Evolutionary conservation across 2,329 filamentous ascomycete species (phyloP), one percentile per base, ranked within the genome.

Genomic region (Hyphodiscus sp.): DNA sequence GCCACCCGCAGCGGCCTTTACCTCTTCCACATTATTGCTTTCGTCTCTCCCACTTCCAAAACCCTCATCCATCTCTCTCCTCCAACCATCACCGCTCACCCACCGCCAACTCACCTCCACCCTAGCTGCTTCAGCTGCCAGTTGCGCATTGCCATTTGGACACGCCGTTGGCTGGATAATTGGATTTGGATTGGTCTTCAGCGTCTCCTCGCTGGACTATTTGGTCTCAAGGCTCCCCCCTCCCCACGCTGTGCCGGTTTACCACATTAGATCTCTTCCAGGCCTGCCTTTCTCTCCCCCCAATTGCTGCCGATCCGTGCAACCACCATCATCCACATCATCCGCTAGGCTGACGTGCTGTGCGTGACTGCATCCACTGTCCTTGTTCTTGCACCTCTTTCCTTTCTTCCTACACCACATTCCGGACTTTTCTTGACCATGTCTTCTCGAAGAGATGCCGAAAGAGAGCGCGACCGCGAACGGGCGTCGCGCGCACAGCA

Each of bases 261-360:
- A 49, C 52, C 49, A 18, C 49, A n/a, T 42, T 57, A 47, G 58
- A 60, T 61, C 54, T 51, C 54, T 59, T 45, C 45, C 45, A 45
- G 47, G 50, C 51, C 46, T 53, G 50, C 51, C 46, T 53, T 45
- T 50, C 57, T 54, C 52, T 54, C 50, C 52, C 47, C 53, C 45
- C 30, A 50, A 49, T 47, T n/a, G 47, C 52, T 38, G 50, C 57
- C 50, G 50, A 51, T 43, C 54, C 57, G 63, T 66, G 48, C 57
- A 53, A 63, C 63, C 60, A n/a, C n/a, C n/a, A n/a, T n/a, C n/a
- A n/a, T n/a, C n/a, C n/a, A 61, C 61, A 60, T 58, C 50, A 49
- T 51, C 51, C 43, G 56, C 49, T 55, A 61, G 61, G 65, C 66
- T 67, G 67, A 66, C 65, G 65, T 64, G 66, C 64, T 65, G 59